These are phyloP conservation scores for Musa beccarii DNA, from an alignment of 176 grass and related monocot species.

Conservation along the genomic window DNA sequence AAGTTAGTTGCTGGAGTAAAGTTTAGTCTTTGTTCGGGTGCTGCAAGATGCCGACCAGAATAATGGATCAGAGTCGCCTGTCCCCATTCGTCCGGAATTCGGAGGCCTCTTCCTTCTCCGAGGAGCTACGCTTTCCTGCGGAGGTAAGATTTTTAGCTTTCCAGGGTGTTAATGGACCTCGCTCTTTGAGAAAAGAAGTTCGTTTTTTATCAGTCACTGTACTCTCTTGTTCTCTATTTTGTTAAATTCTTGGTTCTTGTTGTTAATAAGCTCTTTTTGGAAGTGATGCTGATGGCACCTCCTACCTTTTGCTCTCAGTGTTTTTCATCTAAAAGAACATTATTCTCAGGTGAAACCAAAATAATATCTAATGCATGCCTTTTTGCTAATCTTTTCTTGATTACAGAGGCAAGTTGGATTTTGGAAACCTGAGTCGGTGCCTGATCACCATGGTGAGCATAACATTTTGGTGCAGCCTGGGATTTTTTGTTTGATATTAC, in stretches of 20 bases:
- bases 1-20: not conserved
- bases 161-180: not conserved
- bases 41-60: slow-evolving; percentile 63
- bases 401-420: slow-evolving; percentile 77
- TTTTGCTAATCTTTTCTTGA: not conserved
- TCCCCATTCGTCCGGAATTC: slow-evolving; percentile 30
- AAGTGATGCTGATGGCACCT: not conserved
- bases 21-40: slow-evolving; percentile 21
- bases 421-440: slow-evolving; percentile 51
- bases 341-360: not conserved
- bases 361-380: not conserved
- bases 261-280: not conserved
- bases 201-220: not conserved
- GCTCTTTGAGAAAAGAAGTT: not conserved
- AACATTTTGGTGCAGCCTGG: slow-evolving; percentile 1
- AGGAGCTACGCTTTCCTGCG: slow-evolving; percentile 50
- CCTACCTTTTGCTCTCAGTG: not conserved
- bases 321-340: not conserved
- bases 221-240: not conserved
- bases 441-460: slow-evolving; percentile 51
- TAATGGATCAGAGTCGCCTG: slow-evolving; percentile 62
- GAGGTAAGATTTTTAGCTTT: slow-evolving; percentile 38
- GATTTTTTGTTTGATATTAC: not conserved
- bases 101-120: slow-evolving; percentile 46
- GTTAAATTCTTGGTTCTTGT: not conserved